These are phyloP conservation scores for Ascochyta pisi DNA, from an alignment of 2,329 filamentous ascomycete species.

Conservation along the genomic window DNA sequence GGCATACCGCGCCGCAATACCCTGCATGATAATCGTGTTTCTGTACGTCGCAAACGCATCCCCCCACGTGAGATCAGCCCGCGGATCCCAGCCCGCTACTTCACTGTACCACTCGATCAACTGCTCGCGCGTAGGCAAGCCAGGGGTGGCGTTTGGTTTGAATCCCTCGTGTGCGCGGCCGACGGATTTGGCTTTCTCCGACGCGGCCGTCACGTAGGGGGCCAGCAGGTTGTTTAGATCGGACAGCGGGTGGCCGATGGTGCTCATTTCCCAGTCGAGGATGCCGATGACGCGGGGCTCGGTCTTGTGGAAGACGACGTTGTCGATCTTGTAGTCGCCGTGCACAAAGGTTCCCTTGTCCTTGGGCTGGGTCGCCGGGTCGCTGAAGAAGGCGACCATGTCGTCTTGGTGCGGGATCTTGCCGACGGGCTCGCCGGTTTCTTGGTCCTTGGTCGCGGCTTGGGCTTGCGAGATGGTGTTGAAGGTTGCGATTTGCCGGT, in stretches of 20 bases:
- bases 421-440: constrained; percentile 78
- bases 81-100: constrained; percentile 74
- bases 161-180: constrained; percentile 61
- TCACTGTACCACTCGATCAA: constrained; percentile 71
- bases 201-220: constrained; percentile 53
- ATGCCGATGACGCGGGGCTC: constrained; percentile 90
- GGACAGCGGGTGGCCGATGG: constrained; percentile 92
- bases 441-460: constrained; percentile 75
- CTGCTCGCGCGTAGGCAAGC: constrained; percentile 67
- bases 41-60: constrained; percentile 68
- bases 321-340: constrained; percentile 88
- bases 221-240: constrained; percentile 81
- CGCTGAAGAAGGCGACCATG: constrained; percentile 78
- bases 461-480: constrained; percentile 78
- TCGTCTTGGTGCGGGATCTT: constrained; percentile 83
- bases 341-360: constrained; percentile 85
- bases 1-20: constrained; percentile 89
- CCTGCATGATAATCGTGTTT: constrained; percentile 74
- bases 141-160: constrained; percentile 67
- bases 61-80: constrained; percentile 66
- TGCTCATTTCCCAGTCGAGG: constrained; percentile 94
- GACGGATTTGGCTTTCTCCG: constrained; percentile 46
- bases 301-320: constrained; percentile 78
- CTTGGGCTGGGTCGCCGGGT: constrained; percentile 72
- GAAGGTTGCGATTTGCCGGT: constrained; percentile 85